Conservation (phyloP, 257 asterid genomes). For the Solanum bulbocastanum region DNA sequence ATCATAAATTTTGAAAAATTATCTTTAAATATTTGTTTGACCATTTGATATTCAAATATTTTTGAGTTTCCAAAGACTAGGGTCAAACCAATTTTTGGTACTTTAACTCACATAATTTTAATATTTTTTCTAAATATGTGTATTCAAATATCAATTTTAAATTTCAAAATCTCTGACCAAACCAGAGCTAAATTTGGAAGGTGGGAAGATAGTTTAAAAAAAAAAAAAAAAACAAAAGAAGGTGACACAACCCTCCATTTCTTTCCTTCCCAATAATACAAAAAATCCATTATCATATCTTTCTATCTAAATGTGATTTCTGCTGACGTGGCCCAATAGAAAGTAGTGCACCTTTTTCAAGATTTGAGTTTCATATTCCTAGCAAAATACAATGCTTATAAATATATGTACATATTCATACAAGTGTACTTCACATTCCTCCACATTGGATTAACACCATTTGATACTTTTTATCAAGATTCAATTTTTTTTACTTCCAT, state of each 20-base stretch:
- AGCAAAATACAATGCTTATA: not conserved
- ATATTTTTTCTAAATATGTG: too few relatives aligned
- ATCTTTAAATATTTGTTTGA: too few relatives aligned
- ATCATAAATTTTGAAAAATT: too few relatives aligned
- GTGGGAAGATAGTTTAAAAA: not conserved
- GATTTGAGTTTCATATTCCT: not conserved
- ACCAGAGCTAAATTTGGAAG: fast-evolving
- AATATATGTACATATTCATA: not conserved
- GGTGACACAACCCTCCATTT: not conserved
- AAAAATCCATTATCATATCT: slow-evolving; percentile 22
- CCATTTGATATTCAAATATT: not conserved
- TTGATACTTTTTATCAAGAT: not conserved
- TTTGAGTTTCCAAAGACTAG: too few relatives aligned
- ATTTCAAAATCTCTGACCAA: too few relatives aligned
- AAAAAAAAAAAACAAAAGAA: too few relatives aligned
- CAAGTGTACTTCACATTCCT: not conserved
- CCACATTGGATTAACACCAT: not conserved
- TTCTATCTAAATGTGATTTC: slow-evolving; percentile 50
- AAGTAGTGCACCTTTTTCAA: not conserved
- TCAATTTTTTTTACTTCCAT: not conserved
- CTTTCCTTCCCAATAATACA: not conserved
- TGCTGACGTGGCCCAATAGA: slow-evolving; percentile 48
- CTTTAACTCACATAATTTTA: not conserved
- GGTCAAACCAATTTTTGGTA: too few relatives aligned
- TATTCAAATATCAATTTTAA: too few relatives aligned